phyloP scores from a whole-genome alignment of 345 rosid species.

The Cardamine occulta region DNA sequence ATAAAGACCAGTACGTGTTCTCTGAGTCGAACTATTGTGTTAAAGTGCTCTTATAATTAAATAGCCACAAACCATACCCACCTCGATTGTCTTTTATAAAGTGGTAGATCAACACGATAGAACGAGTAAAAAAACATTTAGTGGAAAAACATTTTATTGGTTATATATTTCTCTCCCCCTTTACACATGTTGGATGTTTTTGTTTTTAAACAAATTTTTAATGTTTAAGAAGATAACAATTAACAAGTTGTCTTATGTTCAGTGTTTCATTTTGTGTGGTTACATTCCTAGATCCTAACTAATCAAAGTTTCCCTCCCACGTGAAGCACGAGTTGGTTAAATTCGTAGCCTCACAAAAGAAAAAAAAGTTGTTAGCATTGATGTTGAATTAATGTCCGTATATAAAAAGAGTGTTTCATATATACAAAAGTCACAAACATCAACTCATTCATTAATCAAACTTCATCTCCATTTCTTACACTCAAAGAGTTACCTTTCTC shows the following conservation, averaged over 20 bases:
- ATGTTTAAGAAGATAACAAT: no score
- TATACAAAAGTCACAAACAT: neutral
- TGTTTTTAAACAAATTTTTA: no score
- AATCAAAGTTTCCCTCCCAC: slow-evolving; percentile 25
- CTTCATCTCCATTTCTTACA: slow-evolving; percentile 17
- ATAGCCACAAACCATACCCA: neutral
- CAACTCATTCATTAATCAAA: slow-evolving; percentile 15
- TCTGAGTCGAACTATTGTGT: neutral
- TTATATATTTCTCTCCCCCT: no score
- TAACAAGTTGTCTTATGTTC: no score
- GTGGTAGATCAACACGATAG: neutral
- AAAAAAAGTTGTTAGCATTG: slow-evolving; percentile 23
- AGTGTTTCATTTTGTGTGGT: neutral
- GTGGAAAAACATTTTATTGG: no score
- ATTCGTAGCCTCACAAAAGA: neutral
- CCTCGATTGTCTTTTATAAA: neutral
- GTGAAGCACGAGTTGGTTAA: slow-evolving; percentile 40
- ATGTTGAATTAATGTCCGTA: neutral
- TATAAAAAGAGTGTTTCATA: slow-evolving; percentile 15
- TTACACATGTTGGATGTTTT: no score
- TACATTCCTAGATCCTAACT: slow-evolving; percentile 29
- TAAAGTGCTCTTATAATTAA: neutral
- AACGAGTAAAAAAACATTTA: neutral
- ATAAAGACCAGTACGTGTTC: no score
- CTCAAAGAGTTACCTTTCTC: slow-evolving; percentile 27